Percentiles rank a stretch among this genome's conserved stretches.
These are phyloP conservation scores for Mrakia gelida DNA, from an alignment of 768 basidiomycete species.

Conservation along the genomic window DNA sequence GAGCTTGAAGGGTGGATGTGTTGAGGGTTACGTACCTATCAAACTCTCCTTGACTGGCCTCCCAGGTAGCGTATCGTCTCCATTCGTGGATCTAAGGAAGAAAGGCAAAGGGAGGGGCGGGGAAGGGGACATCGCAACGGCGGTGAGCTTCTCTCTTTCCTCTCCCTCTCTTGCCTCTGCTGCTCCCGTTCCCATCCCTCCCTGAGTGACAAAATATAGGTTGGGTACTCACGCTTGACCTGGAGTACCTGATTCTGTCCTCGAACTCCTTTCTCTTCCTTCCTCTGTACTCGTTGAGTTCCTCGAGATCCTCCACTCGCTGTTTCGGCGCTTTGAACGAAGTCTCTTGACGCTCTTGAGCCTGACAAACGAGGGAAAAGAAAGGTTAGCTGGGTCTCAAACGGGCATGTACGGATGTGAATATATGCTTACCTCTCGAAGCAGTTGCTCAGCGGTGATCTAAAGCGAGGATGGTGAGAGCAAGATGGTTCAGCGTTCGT, in stretches of 20 bases:
- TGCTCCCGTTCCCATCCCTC: not conserved
- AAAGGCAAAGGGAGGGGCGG: not conserved
- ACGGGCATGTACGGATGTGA: not conserved
- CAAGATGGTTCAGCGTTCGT: conserved; percentile 1
- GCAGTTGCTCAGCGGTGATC: conserved; percentile 97
- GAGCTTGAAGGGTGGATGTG: not conserved
- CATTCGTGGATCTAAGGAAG: conserved; percentile 48
- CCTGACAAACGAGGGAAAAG: conserved; percentile 50
- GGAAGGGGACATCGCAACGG: not conserved
- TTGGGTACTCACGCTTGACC: conserved; percentile 39
- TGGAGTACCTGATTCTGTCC: conserved; percentile 57
- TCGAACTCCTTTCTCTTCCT: conserved; percentile 86
- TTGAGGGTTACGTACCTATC: conserved; percentile 52
- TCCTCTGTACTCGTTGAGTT: conserved; percentile 69
- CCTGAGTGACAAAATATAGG: not conserved
- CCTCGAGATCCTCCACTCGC: conserved; percentile 92
- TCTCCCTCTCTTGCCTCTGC: not conserved
- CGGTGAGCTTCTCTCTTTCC: not conserved
- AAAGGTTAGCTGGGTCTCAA: not conserved
- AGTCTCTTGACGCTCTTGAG: conserved; percentile 94
- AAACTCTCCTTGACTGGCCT: conserved; percentile 95
- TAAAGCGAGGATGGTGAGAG: conserved; percentile 42
- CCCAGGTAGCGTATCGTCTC: conserved; percentile 55
- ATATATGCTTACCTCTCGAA: conserved; percentile 67
- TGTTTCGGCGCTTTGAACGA: conserved; percentile 88